A percentile compares a stretch with the other conserved stretches of the same genome.
These are phyloP conservation scores for Ceratocystis harringtonii DNA, from an alignment of 2,329 filamentous ascomycete genomes.

Conservation along the genomic window DNA sequence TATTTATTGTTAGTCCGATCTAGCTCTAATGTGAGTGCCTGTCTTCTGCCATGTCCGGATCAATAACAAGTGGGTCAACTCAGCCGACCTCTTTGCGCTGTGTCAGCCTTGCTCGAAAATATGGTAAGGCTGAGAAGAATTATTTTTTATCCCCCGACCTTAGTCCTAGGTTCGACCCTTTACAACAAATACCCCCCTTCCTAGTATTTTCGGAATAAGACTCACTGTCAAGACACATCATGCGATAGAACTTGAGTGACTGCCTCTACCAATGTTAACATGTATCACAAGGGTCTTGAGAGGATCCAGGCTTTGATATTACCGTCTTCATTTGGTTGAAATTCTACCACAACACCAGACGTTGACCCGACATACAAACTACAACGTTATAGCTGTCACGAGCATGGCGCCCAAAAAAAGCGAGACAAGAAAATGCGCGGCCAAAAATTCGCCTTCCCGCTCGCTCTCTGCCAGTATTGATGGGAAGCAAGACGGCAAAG, in stretches of 20 bases:
- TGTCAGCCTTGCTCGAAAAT: conserved; percentile 6
- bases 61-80: neutral
- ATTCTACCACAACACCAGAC: neutral
- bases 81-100: neutral
- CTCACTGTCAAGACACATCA: neutral
- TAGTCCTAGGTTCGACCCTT: neutral
- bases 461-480: neutral
- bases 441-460: neutral
- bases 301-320: neutral
- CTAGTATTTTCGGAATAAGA: neutral
- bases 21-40: neutral
- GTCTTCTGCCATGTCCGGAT: neutral
- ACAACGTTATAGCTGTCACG: neutral
- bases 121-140: conserved; percentile 1
- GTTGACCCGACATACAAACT: neutral
- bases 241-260: neutral
- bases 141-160: neutral
- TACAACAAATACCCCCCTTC: neutral
- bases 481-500: neutral
- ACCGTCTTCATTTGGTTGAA: neutral
- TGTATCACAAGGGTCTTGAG: neutral
- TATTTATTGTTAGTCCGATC: no score
- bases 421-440: neutral
- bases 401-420: neutral
- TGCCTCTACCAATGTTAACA: neutral